Percentiles rank a stretch among this genome's conserved stretches.
phyloP scores from a whole-genome alignment of 2,329 filamentous ascomycete genomes.

The Paracamarosporium sp. region DNA sequence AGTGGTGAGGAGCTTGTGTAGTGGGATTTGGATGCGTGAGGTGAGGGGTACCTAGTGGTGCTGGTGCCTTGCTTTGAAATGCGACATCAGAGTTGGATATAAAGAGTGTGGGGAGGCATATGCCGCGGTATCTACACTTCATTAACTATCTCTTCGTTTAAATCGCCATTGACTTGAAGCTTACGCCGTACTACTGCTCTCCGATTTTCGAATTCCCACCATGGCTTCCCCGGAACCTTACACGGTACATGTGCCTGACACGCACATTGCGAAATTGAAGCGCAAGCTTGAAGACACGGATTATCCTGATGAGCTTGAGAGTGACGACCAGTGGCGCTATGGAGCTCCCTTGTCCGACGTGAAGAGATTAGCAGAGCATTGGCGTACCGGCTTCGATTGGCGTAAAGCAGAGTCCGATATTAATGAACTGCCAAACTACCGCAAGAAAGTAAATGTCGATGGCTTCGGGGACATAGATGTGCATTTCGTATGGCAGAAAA shows the following conservation, averaged over 20 bases:
- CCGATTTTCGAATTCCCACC: background rate
- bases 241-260: conserved; percentile 43
- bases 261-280: conserved; percentile 60
- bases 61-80: background rate
- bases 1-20: background rate
- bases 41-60: background rate
- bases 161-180: background rate
- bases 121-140: background rate
- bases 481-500: conserved; percentile 69
- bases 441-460: conserved; percentile 59
- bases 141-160: background rate
- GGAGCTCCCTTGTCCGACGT: conserved; percentile 67
- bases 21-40: background rate
- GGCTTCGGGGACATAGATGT: conserved; percentile 67
- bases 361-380: conserved; percentile 64
- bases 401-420: conserved; percentile 63
- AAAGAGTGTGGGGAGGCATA: background rate
- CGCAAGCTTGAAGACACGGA: conserved; percentile 61
- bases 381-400: conserved; percentile 68
- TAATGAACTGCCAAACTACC: conserved; percentile 68
- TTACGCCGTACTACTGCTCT: too few relatives aligned
- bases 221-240: conserved; percentile 25
- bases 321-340: conserved; percentile 59
- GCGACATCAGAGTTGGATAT: background rate
- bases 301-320: conserved; percentile 63